These are phyloP conservation scores for Ploettnerulaceae sp. DNA, from an alignment of 2,329 filamentous ascomycete genomes.

Conservation along the genomic window DNA sequence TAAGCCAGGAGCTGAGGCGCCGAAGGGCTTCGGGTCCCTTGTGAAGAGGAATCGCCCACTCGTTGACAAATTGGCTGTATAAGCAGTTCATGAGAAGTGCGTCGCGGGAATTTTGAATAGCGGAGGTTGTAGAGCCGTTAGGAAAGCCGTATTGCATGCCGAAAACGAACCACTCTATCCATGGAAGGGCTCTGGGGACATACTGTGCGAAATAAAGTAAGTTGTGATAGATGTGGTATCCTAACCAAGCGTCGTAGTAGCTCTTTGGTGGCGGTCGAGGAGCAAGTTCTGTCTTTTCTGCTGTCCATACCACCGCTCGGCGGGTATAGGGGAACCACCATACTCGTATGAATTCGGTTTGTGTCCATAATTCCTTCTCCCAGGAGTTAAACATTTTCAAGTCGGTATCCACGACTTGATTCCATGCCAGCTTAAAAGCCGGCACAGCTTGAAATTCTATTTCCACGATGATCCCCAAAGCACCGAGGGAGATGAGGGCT, in stretches of 20 bases:
- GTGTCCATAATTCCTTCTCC: constrained; percentile 71
- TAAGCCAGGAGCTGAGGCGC: constrained; percentile 82
- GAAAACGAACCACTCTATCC: constrained; percentile 94
- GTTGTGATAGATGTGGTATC: constrained; percentile 89
- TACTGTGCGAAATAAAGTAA: constrained; percentile 76
- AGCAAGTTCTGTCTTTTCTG: constrained; percentile 67
- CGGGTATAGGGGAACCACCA: constrained; percentile 98
- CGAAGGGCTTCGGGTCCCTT: constrained; percentile 83
- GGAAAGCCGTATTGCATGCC: constrained; percentile 95
- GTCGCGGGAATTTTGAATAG: constrained; percentile 71
- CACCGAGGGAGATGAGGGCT: constrained; percentile 80
- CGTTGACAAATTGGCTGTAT: constrained; percentile 97
- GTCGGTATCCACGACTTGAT: constrained; percentile 71
- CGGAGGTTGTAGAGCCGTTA: constrained; percentile 62
- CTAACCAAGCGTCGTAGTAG: constrained; percentile 78
- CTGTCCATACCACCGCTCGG: constrained; percentile 83
- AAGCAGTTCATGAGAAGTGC: constrained; percentile 95
- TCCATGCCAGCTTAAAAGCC: constrained; percentile 81
- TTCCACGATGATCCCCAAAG: constrained; percentile 85
- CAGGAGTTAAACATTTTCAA: constrained; percentile 65
- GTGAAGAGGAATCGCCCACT: constrained; percentile 87
- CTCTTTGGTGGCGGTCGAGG: constrained; percentile 51
- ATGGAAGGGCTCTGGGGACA: constrained; percentile 73
- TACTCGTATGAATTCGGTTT: constrained; percentile 82
- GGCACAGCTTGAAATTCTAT: constrained; percentile 79